Evolutionary conservation across 2,329 filamentous ascomycete genomes (phyloP).

Genomic region (Nothophaeocryptopus gaeumannii): DNA sequence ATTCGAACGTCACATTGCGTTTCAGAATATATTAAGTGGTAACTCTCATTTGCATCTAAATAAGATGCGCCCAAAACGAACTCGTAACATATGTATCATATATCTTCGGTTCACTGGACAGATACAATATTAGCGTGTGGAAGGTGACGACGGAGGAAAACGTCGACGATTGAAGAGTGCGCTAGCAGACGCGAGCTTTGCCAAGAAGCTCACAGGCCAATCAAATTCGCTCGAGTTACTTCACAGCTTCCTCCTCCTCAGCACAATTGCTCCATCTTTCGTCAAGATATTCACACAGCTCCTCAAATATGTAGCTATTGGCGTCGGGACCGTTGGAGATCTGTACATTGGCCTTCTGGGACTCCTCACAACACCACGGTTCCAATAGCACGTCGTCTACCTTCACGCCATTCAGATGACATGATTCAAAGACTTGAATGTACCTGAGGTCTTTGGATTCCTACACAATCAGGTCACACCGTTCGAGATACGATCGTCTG

Average conservation of each 20-base stretch:
- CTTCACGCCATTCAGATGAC: slow-evolving; percentile 55
- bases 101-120: slow-evolving; percentile 9
- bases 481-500: slow-evolving; percentile 45
- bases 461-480: slow-evolving; percentile 50
- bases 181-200: background rate
- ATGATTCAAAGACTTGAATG: slow-evolving; percentile 53
- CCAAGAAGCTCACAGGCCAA: too few species aligned
- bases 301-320: slow-evolving; percentile 22
- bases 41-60: too few species aligned
- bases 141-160: slow-evolving; percentile 33
- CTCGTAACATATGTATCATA: slow-evolving; percentile 13
- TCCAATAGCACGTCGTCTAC: slow-evolving; percentile 59
- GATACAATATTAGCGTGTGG: slow-evolving; percentile 26
- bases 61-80: slow-evolving; percentile 8
- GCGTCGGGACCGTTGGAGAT: slow-evolving; percentile 24
- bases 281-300: slow-evolving; percentile 8
- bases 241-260: too few species aligned
- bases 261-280: too few species aligned
- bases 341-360: slow-evolving; percentile 47
- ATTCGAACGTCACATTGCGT: too few species aligned
- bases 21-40: too few species aligned
- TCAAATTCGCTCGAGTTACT: too few species aligned
- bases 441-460: slow-evolving; percentile 50
- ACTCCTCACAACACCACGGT: slow-evolving; percentile 45
- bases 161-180: background rate